Base-by-base conservation (phyloP, 2,329 filamentous ascomycete genomes). In the Aspergillus eucalypticola region DNA sequence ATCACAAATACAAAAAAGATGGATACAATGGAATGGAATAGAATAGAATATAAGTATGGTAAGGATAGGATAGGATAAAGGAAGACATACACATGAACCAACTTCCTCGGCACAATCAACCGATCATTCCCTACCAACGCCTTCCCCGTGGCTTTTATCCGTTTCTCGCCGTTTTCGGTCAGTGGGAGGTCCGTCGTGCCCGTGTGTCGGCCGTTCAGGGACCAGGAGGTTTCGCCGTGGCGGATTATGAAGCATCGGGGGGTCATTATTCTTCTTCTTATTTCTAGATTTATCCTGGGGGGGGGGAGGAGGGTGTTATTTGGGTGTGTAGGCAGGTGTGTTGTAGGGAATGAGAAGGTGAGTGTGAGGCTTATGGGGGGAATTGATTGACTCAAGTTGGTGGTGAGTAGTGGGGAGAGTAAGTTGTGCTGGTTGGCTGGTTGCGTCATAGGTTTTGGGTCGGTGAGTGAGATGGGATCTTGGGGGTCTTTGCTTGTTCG, bases 221-320 rank as follows among this genome's bases (percentile, higher is more conserved):
- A 96, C 93, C 93, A 98, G 81, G 96, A 92, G 3, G 93, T 98
- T 80, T 97, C 92, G 78, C 93, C 94, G 73, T 97, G 93, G 68
- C 93, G 91, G 74, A 92, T 80, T 67, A 95, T 86, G 80, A 94
- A 94, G 73, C 91, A 88, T 56, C 90, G 85, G 2, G 91, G 90
- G 2, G 88, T 86, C 77, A 80, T 77, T 64, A 46, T 59, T 54
- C 50, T 56, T 4, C 19, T 38, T 54, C 56, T 58, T 23, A 23
- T 23, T 5, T 52, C 44, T n/a, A n/a, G n/a, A n/a, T n/a, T n/a
- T n/a, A n/a, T n/a, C n/a, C n/a, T n/a, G n/a, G n/a, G n/a, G n/a
- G n/a, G n/a, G n/a, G n/a, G n/a, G n/a, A n/a, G n/a, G n/a, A n/a
- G n/a, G n/a, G n/a, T n/a, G n/a, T n/a, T n/a, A n/a, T n/a, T n/a